Evolutionary conservation across 768 basidiomycete species (phyloP).

Genomic region (Termitomyces heimii): DNA sequence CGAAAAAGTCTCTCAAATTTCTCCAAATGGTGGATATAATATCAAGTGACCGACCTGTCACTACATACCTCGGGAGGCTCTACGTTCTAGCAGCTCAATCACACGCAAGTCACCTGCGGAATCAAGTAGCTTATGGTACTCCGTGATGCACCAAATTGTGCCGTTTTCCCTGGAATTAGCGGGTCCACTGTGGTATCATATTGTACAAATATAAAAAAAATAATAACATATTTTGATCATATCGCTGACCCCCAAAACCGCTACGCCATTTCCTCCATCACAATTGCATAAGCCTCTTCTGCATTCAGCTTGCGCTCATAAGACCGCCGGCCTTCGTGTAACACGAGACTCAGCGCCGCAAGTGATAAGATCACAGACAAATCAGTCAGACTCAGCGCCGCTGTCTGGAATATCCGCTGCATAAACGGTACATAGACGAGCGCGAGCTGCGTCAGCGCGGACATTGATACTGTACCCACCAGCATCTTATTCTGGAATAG

Average conservation of each 20-base stretch:
- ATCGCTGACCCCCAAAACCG: background rate
- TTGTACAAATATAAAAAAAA: background rate
- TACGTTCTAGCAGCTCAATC: background rate
- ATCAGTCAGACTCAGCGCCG: conserved; percentile 65
- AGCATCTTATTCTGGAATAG: conserved; percentile 87
- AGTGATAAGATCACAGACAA: conserved; percentile 64
- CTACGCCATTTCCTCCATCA: conserved; percentile 47
- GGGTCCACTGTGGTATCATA: background rate
- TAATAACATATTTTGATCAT: background rate
- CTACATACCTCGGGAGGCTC: background rate
- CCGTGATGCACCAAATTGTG: background rate
- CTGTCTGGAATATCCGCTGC: conserved; percentile 93
- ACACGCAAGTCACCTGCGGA: background rate
- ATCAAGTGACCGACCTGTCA: conserved; percentile 7
- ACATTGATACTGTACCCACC: conserved; percentile 79
- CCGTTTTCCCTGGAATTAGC: background rate
- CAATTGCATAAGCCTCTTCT: conserved; percentile 42
- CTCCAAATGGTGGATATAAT: conserved; percentile 3
- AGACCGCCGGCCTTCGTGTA: conserved; percentile 76
- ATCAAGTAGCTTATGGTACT: background rate
- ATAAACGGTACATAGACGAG: conserved; percentile 88
- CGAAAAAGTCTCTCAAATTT: conserved; percentile 1
- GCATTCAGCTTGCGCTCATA: conserved; percentile 66
- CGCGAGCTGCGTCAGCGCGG: conserved; percentile 77
- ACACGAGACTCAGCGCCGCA: conserved; percentile 52